Evolutionary conservation across 2,329 filamentous ascomycete species (phyloP).

Genomic region (Microdochium trichocladiopsis): DNA sequence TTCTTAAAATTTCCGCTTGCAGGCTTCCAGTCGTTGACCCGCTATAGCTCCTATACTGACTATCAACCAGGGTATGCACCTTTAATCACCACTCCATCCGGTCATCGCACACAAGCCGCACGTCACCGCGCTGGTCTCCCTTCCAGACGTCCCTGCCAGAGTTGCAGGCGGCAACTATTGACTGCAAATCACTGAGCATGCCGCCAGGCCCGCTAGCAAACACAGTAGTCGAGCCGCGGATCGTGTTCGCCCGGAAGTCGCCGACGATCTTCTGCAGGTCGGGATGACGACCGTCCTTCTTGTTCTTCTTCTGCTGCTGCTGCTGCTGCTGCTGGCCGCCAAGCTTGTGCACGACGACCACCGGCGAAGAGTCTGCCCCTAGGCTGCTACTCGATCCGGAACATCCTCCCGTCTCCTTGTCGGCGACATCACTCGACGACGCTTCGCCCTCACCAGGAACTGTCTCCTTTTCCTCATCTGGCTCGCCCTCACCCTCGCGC

Average conservation of each 20-base stretch:
- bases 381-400: too few species aligned
- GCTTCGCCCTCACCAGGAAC: too few species aligned
- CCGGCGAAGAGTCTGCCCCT: conserved; percentile 9
- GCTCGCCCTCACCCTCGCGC: conserved; percentile 28
- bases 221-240: conserved; percentile 43
- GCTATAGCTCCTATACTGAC: too few species aligned
- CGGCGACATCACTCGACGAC: conserved; percentile 13
- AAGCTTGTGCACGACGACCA: conserved; percentile 18
- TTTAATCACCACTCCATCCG: conserved; percentile 43
- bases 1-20: too few species aligned
- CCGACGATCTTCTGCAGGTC: conserved; percentile 37
- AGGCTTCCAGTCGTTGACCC: too few species aligned
- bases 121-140: conserved; percentile 48
- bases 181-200: conserved; percentile 52
- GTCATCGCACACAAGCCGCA: conserved; percentile 53
- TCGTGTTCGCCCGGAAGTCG: conserved; percentile 38
- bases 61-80: too few species aligned
- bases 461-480: conserved; percentile 10
- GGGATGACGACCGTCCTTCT: conserved; percentile 27
- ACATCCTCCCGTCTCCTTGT: conserved; percentile 10
- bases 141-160: conserved; percentile 46
- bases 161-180: conserved; percentile 46
- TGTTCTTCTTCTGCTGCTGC: too few species aligned
- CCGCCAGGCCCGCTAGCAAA: conserved; percentile 53
- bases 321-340: too few species aligned